phyloP scores from a whole-genome alignment of 805 yeast species.

The Wickerhamomyces bisporus region DNA sequence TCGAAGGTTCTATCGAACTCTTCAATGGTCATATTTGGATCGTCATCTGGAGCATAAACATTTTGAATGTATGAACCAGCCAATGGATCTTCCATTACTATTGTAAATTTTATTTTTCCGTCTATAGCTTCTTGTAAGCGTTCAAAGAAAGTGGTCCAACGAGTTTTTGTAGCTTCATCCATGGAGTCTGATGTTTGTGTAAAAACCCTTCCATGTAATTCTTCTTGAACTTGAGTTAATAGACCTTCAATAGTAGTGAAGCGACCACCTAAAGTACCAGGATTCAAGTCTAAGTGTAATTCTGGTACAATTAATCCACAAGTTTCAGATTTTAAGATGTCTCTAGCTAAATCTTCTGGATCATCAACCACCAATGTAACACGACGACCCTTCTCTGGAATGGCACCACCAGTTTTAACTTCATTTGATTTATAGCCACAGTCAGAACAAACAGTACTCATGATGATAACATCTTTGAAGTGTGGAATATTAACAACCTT shows the following conservation, averaged over 20 bases:
- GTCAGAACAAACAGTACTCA: slow-evolving; percentile 88
- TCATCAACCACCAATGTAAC: slow-evolving; percentile 75
- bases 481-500: slow-evolving; percentile 95
- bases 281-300: slow-evolving; percentile 80
- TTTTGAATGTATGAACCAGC: slow-evolving; percentile 95
- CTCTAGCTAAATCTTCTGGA: slow-evolving; percentile 86
- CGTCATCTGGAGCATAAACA: slow-evolving; percentile 97
- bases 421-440: slow-evolving; percentile 97
- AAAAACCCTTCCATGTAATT: slow-evolving; percentile 79
- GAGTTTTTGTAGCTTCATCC: slow-evolving; percentile 68
- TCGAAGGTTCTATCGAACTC: slow-evolving; percentile 85
- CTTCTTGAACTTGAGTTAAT: slow-evolving; percentile 82
- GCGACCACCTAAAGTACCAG: slow-evolving; percentile 97
- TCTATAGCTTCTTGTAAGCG: slow-evolving; percentile 71
- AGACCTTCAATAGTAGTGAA: slow-evolving; percentile 97
- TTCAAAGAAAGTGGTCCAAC: slow-evolving; percentile 80
- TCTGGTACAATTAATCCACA: slow-evolving; percentile 87
- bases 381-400: slow-evolving; percentile 79
- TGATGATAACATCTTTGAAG: slow-evolving; percentile 93
- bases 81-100: slow-evolving; percentile 88
- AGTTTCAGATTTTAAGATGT: slow-evolving; percentile 89
- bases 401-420: slow-evolving; percentile 97
- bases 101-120: slow-evolving; percentile 79
- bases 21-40: slow-evolving; percentile 90
- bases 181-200: slow-evolving; percentile 86